phyloP scores from a whole-genome alignment of 2,329 filamentous ascomycete genomes.

The Hypoxylon sp. region DNA sequence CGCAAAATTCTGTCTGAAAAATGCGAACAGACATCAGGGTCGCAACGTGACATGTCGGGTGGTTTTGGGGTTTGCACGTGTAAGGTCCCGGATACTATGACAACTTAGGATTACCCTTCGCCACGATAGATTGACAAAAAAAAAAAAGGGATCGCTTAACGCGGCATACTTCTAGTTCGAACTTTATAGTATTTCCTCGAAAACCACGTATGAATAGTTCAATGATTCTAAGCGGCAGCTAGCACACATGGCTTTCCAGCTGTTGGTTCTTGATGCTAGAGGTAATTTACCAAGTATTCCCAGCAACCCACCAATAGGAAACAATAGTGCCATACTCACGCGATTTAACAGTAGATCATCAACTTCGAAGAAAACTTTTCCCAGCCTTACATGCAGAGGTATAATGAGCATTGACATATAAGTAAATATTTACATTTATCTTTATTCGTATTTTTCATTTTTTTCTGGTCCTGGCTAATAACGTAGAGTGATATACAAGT shows the following conservation, averaged over 20 bases:
- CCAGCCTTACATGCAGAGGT: not conserved
- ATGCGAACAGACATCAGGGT: constrained; percentile 16
- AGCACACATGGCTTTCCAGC: constrained; percentile 1
- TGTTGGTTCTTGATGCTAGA: constrained; percentile 14
- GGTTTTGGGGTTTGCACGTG: constrained; percentile 32
- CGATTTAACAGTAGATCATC: constrained; percentile 10
- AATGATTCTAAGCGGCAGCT: constrained; percentile 3
- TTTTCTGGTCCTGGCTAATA: not conserved
- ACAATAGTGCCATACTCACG: constrained; percentile 3
- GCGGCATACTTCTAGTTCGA: constrained; percentile 28
- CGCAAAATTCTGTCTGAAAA: constrained; percentile 5
- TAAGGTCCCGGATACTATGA: constrained; percentile 23
- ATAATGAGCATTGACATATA: constrained; percentile 1
- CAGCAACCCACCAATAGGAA: constrained; percentile 13
- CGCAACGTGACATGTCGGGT: constrained; percentile 41
- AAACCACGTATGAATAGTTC: constrained; percentile 1
- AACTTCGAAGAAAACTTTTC: not conserved
- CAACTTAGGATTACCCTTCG: constrained; percentile 22
- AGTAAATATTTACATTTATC: not conserved
- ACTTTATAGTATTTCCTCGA: constrained; percentile 7
- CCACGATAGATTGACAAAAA: constrained; percentile 37
- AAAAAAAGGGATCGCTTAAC: constrained; percentile 32
- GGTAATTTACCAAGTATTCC: constrained; percentile 15
- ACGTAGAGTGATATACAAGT: constrained; percentile 4
- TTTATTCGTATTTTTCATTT: not conserved